Conservation (phyloP, 768 basidiomycete species). For the Tubosaeta sp. region DNA sequence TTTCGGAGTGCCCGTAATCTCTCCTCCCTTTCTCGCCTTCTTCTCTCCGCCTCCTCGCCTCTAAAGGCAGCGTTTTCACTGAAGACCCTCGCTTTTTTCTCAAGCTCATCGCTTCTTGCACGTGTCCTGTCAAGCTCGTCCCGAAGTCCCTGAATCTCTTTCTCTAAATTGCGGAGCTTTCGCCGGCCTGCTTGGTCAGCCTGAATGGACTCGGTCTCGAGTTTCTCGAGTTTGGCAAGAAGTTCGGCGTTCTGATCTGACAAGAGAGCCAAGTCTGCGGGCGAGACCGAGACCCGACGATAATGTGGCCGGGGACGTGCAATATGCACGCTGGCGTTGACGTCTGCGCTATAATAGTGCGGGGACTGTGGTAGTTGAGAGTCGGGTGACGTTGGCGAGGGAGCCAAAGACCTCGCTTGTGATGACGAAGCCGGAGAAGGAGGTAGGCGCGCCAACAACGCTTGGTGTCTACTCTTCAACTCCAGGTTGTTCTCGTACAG, state of each 20-base stretch:
- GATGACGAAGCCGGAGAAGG: conserved; percentile 38
- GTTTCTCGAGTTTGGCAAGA: conserved; percentile 64
- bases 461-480: conserved; percentile 69
- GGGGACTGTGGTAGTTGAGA: conserved; percentile 32
- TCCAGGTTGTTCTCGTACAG: conserved; percentile 65
- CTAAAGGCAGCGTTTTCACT: conserved; percentile 22
- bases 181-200: conserved; percentile 66
- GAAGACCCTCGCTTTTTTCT: conserved; percentile 53
- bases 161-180: conserved; percentile 68
- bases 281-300: conserved; percentile 57
- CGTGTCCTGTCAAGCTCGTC: conserved; percentile 78
- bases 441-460: conserved; percentile 62
- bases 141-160: conserved; percentile 70
- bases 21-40: conserved; percentile 41
- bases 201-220: conserved; percentile 65
- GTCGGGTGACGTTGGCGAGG: conserved; percentile 26
- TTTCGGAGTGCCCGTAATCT: conserved; percentile 51
- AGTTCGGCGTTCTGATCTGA: conserved; percentile 85
- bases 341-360: conserved; percentile 28
- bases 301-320: conserved; percentile 25
- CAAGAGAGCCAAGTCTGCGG: conserved; percentile 63
- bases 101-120: conserved; percentile 64
- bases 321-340: conserved; percentile 15
- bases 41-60: conserved; percentile 30
- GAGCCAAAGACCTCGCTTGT: conserved; percentile 16